Percentiles rank a stretch among this genome's conserved stretches.
Evolutionary conservation across 768 basidiomycete genomes (phyloP).

Genomic region (Crucibulum laeve): DNA sequence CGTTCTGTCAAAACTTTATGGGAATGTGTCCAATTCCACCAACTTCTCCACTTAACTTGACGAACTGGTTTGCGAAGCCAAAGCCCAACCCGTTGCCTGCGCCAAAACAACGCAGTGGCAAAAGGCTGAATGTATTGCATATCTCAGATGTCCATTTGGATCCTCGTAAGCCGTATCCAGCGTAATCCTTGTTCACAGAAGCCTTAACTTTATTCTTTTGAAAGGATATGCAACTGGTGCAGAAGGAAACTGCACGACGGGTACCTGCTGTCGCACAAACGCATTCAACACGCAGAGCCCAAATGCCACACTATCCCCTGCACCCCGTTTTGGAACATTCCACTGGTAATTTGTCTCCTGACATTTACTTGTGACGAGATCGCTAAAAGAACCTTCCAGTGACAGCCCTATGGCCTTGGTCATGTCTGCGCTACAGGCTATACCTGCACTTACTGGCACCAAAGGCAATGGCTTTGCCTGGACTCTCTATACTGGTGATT

Average conservation of each 20-base stretch:
- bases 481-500: conserved; percentile 68
- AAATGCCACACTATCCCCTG: conserved; percentile 46
- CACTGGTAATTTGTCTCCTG: conserved; percentile 35
- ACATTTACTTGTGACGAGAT: not conserved
- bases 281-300: conserved; percentile 46
- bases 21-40: conserved; percentile 50
- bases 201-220: not conserved
- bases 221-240: conserved; percentile 64
- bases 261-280: conserved; percentile 60
- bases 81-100: conserved; percentile 67
- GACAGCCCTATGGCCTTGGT: conserved; percentile 64
- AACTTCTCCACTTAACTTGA: conserved; percentile 57
- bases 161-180: conserved; percentile 41
- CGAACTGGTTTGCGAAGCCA: conserved; percentile 70
- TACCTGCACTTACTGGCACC: conserved; percentile 63
- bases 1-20: conserved; percentile 59
- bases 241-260: conserved; percentile 68
- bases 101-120: conserved; percentile 53
- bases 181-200: not conserved
- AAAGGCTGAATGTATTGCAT: conserved; percentile 69
- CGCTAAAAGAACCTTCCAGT: conserved; percentile 22
- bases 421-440: conserved; percentile 57
- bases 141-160: conserved; percentile 78
- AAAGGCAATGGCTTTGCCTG: conserved; percentile 58
- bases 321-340: conserved; percentile 67